Base-by-base conservation (phyloP, 306 rosid species). In the Geum urbanum region DNA sequence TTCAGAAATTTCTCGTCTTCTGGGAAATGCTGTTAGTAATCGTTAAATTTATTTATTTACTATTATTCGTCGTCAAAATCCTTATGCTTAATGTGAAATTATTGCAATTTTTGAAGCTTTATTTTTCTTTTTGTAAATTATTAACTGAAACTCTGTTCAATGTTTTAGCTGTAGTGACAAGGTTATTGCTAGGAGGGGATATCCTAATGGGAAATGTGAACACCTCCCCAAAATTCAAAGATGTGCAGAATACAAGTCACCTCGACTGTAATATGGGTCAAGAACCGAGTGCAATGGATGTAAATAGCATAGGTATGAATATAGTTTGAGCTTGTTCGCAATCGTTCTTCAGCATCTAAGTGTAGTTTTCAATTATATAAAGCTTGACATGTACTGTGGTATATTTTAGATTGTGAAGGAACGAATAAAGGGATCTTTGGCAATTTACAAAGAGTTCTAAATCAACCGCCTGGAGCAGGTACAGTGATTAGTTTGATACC, bases 111-210 rank as follows among this genome's bases (percentile, higher is more conserved):
- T 44, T 70, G 54, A 24, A 20, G n/a, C 44, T 55, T 8, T 44
- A n/a, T 40, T 11, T 10, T 1, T 11, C 10, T 4, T 64, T 47
- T 8, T 35, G 0, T 46, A 1, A 0, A 44, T 6, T n/a, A 52
- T 8, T 41, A 40, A 24, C 11, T 16, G 60, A 12, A 46, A 35
- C 47, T 54, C 18, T 45, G 4, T 10, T 70, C 44, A 54, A 64
- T 19, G 9, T 65, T 75, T 14, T 78, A 86, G 90, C 90, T 37
- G 81, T 83, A 47, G 87, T 78, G 73, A 54, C 80, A 45, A 80
- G 77, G 59, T 70, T 86, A 50, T 59, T 78, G 19, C 45, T 72
- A 40, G 63, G 78, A 69, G 85, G 74, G 64, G 85, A 80, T 35
- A 55, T 57, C 19, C 56, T 73, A 46, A 63, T 67, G 54, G 82